Evolutionary conservation across 441 rosid species (phyloP).

Genomic region (Daphne laureola): DNA sequence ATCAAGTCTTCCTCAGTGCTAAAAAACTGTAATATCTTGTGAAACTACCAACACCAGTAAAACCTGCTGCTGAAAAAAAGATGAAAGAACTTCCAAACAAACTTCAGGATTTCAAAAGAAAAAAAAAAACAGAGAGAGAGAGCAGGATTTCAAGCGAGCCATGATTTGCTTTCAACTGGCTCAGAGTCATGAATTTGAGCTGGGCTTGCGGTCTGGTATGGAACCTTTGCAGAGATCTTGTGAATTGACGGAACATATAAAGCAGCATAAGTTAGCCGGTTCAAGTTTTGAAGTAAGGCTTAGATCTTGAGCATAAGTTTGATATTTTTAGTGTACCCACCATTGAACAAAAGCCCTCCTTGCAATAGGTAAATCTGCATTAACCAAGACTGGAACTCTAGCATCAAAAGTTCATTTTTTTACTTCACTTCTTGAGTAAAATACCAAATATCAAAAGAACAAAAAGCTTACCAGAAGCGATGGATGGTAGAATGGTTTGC

Average conservation of each 20-base stretch:
- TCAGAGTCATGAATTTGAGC: constrained; percentile 11
- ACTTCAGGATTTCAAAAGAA: constrained; percentile 5
- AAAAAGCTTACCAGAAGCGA: constrained; percentile 36
- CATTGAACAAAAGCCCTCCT: constrained; percentile 83
- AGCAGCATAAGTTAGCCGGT: not conserved
- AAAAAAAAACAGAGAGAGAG: no score
- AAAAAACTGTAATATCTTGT: no score
- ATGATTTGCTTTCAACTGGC: constrained; percentile 36
- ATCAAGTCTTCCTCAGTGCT: no score
- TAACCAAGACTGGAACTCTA: not conserved
- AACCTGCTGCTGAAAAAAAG: not conserved
- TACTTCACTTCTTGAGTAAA: no score
- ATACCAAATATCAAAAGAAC: constrained; percentile 1
- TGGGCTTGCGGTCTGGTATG: constrained; percentile 37
- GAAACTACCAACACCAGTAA: no score
- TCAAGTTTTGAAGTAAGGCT: not conserved
- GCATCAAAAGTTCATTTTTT: no score
- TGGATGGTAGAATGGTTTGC: constrained; percentile 24
- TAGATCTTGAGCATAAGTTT: no score
- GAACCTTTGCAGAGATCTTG: constrained; percentile 64
- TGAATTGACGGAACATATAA: constrained; percentile 6
- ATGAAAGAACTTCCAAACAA: not conserved
- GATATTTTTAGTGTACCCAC: constrained; percentile 24
- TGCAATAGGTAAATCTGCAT: constrained; percentile 75
- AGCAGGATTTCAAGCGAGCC: no score